phyloP scores from a whole-genome alignment of 1,284 basidiomycete species.

The Ustilago xerochloae region DNA sequence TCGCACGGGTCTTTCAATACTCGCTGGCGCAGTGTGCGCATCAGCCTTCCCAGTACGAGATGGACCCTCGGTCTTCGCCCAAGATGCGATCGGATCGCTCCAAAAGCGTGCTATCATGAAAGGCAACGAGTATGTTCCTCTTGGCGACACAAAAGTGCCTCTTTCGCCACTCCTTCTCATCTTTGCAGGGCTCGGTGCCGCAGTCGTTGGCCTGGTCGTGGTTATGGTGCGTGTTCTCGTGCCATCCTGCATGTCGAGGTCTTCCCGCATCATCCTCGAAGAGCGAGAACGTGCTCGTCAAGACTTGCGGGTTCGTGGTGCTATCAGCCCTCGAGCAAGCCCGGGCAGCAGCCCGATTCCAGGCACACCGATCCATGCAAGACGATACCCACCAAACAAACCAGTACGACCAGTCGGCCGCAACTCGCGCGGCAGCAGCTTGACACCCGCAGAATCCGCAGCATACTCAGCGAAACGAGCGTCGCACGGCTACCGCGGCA shows the following conservation, averaged over 20 bases:
- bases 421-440: constrained; percentile 34
- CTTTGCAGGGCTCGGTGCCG: constrained; percentile 31
- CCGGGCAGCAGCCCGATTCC: constrained; percentile 27
- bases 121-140: constrained; percentile 45
- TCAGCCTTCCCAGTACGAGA: constrained; percentile 23
- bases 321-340: constrained; percentile 31
- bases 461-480: constrained; percentile 18
- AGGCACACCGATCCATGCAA: constrained; percentile 16
- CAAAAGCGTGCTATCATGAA: constrained; percentile 52
- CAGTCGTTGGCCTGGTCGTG: constrained; percentile 16
- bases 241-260: constrained; percentile 38
- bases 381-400: constrained; percentile 41
- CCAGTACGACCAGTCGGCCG: constrained; percentile 20
- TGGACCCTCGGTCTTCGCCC: constrained; percentile 27
- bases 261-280: constrained; percentile 33
- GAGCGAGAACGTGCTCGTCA: constrained; percentile 42
- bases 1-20: constrained; percentile 14
- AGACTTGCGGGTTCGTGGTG: constrained; percentile 42
- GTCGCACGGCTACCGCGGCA: constrained; percentile 43
- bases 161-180: constrained; percentile 42
- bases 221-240: constrained; percentile 30
- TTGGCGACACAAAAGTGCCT: constrained; percentile 36
- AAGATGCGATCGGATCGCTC: constrained; percentile 17
- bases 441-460: constrained; percentile 15
- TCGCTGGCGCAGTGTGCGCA: constrained; percentile 15